phyloP scores from a whole-genome alignment of 1,139 yeast genomes.

The Blastobotrys proliferans region DNA sequence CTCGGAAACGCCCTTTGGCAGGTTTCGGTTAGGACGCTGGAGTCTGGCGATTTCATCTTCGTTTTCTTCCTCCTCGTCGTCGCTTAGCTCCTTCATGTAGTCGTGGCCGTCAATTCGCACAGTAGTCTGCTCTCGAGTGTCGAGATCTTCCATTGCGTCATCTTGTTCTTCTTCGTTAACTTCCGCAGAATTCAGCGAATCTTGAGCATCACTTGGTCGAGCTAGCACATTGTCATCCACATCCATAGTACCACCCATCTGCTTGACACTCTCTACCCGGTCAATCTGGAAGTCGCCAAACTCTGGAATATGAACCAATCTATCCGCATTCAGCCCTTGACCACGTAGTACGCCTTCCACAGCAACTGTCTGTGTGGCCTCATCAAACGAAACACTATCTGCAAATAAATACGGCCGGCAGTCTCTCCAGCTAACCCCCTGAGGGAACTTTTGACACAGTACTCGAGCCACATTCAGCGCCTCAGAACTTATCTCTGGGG shows the following conservation, averaged over 20 bases:
- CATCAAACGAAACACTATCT: conserved; percentile 51
- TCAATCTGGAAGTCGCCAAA: conserved; percentile 83
- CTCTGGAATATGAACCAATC: conserved; percentile 82
- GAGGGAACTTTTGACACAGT: conserved; percentile 83
- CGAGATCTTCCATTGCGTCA: conserved; percentile 37
- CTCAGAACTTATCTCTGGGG: conserved; percentile 65
- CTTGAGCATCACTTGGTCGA: conserved; percentile 53
- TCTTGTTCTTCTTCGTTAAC: conserved; percentile 45
- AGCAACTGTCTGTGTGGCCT: conserved; percentile 43
- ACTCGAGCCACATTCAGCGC: conserved; percentile 65
- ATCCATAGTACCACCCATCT: conserved; percentile 31
- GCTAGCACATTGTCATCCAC: conserved; percentile 33
- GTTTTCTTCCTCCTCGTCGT: conserved; percentile 24
- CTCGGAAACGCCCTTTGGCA: conserved; percentile 88
- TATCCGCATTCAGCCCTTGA: conserved; percentile 68
- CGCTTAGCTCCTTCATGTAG: conserved; percentile 43
- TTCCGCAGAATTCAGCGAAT: conserved; percentile 61
- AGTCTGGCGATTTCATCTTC: conserved; percentile 21
- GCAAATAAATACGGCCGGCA: conserved; percentile 82
- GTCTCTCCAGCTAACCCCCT: conserved; percentile 87
- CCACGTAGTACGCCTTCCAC: conserved; percentile 89
- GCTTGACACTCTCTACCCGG: conserved; percentile 39
- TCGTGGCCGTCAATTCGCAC: conserved; percentile 70
- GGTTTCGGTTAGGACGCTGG: conserved; percentile 37
- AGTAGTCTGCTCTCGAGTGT: conserved; percentile 47